phyloP scores from a whole-genome alignment of 2,329 filamentous ascomycete genomes.

The Truncatella angustata region DNA sequence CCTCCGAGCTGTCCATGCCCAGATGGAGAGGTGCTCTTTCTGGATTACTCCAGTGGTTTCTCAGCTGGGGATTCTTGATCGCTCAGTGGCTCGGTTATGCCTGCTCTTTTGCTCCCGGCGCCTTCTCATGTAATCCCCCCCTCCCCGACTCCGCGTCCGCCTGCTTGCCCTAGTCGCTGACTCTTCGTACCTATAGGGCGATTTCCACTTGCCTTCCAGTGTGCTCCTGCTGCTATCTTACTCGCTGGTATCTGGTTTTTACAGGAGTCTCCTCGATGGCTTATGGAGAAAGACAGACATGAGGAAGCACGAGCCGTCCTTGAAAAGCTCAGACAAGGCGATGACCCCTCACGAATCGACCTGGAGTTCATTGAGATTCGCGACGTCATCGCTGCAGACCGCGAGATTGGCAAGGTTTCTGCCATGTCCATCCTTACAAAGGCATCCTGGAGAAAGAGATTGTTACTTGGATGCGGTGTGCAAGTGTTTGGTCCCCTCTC shows the following conservation, averaged over 20 bases:
- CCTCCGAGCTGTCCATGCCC: not conserved
- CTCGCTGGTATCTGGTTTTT: not conserved
- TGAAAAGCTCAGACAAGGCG: slow-evolving; percentile 29
- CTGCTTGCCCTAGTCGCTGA: not conserved
- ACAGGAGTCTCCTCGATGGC: slow-evolving; percentile 30
- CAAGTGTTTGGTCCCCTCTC: slow-evolving; percentile 47
- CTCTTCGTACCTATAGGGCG: not conserved
- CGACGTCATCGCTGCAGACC: slow-evolving; percentile 35
- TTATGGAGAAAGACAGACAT: slow-evolving; percentile 49
- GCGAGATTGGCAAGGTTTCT: slow-evolving; percentile 30
- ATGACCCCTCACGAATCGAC: slow-evolving; percentile 32
- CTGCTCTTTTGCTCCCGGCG: not conserved
- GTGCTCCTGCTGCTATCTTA: not conserved
- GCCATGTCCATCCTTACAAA: slow-evolving; percentile 42
- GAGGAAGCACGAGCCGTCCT: slow-evolving; percentile 46
- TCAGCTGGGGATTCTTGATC: slow-evolving; percentile 5
- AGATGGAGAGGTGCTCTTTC: not conserved
- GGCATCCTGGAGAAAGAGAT: slow-evolving; percentile 41
- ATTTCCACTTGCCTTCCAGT: not conserved
- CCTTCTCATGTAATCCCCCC: slow-evolving; percentile 6
- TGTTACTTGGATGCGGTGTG: slow-evolving; percentile 45
- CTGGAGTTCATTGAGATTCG: slow-evolving; percentile 39
- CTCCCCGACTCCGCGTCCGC: too few relatives aligned
- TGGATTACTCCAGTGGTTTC: slow-evolving; percentile 1
- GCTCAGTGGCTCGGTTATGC: slow-evolving; percentile 1